Conservation (phyloP, 1,139 yeast species). For the Nadsonia starkeyi-henricii region DNA sequence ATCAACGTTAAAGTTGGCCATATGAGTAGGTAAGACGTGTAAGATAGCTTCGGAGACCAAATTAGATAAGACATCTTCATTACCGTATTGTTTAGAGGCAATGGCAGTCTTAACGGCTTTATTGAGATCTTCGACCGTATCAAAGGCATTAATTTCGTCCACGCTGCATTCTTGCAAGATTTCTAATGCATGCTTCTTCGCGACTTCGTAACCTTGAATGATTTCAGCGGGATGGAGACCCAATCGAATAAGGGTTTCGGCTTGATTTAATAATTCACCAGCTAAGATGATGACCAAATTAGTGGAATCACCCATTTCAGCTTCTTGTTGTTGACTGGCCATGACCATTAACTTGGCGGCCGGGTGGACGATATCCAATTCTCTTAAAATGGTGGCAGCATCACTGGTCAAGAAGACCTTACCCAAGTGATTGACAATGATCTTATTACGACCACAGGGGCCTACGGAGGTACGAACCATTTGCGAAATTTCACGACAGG, state of each 20-base stretch:
- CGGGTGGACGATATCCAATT: conserved; percentile 90
- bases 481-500: conserved; percentile 82
- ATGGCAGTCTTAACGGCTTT: conserved; percentile 79
- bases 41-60: conserved; percentile 82
- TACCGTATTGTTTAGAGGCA: conserved; percentile 87
- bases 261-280: conserved; percentile 76
- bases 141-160: conserved; percentile 46
- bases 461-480: conserved; percentile 93
- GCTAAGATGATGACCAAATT: conserved; percentile 65
- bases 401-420: conserved; percentile 86
- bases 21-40: conserved; percentile 57
- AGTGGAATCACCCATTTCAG: conserved; percentile 74
- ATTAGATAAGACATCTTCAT: conserved; percentile 60
- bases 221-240: conserved; percentile 87
- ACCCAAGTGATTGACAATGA: conserved; percentile 73
- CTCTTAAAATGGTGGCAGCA: conserved; percentile 92
- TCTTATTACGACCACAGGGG: conserved; percentile 93
- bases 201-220: conserved; percentile 77
- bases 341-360: conserved; percentile 90
- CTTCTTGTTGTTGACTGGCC: conserved; percentile 95
- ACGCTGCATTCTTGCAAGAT: conserved; percentile 49
- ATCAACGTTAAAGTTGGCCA: conserved; percentile 69
- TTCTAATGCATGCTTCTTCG: conserved; percentile 58
- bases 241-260: conserved; percentile 68
- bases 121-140: conserved; percentile 41